Base-by-base conservation (phyloP, 805 yeast species). In the Wilhelminamyces savonicus region DNA sequence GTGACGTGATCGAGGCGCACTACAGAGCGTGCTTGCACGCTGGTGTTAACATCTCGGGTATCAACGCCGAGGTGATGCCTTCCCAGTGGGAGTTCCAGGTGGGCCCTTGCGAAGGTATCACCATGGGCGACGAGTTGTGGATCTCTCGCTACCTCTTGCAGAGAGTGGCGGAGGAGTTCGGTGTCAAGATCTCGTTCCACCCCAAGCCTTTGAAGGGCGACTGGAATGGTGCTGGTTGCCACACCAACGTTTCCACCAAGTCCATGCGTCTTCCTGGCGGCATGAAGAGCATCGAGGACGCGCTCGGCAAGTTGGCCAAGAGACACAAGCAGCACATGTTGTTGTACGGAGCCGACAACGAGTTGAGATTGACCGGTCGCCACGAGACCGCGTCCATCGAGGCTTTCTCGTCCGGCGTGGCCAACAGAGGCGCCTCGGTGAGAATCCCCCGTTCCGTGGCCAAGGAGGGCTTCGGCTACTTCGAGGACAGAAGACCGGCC, bases 221-320 rank as follows among this genome's bases (percentile, higher is more conserved):
- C 71, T 92, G 97, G 97, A 92, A 92, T 64, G 98, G 98, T 73
- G 97, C 98, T 62, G 98, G 98, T 54, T 90, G 97, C 75, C 98
- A 92, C 71, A 92, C 98, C 62, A 92, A 92, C 64, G 97, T 92
- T 39, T 87, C 97, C 28, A 92, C 98, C 51, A 75, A 72, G 62
- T 57, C 56, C 29, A 92, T 90, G 97, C 87, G 98, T 75, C 60
- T 56, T 21, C 83, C 85, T 59, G 98, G 98, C 64, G 98, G 98
- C 61, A 85, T 92, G 87, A 83, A 84, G 66, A 70, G 64, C 64
- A 92, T 92, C 56, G 96, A 92, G 56, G 82, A 71, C 33, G 97
- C 97, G 37, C 78, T 92, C 54, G 85, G 81, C 60, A 86, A 85
- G 73, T 78, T 92, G 55, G 82, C 95, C 50, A 81, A 81, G 75